Base-by-base conservation (phyloP, 768 basidiomycete genomes). In the Naganishia kalamii region DNA sequence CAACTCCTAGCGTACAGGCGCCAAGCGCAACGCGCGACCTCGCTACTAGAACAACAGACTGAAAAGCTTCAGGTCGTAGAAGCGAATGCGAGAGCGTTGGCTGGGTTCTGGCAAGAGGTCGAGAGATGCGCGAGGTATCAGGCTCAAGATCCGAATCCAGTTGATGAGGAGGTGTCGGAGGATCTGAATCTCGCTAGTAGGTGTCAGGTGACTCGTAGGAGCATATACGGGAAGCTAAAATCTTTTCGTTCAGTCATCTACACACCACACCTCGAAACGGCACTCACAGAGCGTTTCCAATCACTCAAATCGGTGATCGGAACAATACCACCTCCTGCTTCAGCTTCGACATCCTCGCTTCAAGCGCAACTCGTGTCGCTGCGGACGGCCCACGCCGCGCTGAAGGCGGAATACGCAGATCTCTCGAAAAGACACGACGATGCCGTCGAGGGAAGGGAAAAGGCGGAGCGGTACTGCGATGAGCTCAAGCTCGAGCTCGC, bases 1-100 rank as follows among this genome's bases (percentile, higher is more conserved):
- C 59, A 60, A 15, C 54, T 66, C 27, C 50, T 66, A 12, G 48
- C 59, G 19, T 66, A 57, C 37, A 47, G 60, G 23, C 65, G 65
- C 10, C 60, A 46, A 32, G 41, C 49, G 2, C 54, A 57, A n/a
- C 33, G 54, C 6, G 54, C 54, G 27, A 57, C 54, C 35, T 57
- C 54, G 21, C 54, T 57, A n/a, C 37, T 37, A 12, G 54, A 57
- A 15, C 21, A 25, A 25, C 54, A 57, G 35, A 23, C 54, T 40
- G 54, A 57, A 40, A 40, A 57, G 30, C 54, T 57, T 23, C 54
- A 57, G 13, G 27, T 40, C 5, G 54, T 25, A n/a, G 35, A 57
- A 27, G 54, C 17, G n/a, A 57, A 57, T 27, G 54, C 54, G 2
- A 57, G 35, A 41, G 54, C 54, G 2, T 40, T 57, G 35, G 54